Percentiles rank a stretch among this genome's conserved stretches.
These are phyloP conservation scores for Tulasnella sp. DNA, from an alignment of 768 basidiomycete genomes.

Conservation along the genomic window DNA sequence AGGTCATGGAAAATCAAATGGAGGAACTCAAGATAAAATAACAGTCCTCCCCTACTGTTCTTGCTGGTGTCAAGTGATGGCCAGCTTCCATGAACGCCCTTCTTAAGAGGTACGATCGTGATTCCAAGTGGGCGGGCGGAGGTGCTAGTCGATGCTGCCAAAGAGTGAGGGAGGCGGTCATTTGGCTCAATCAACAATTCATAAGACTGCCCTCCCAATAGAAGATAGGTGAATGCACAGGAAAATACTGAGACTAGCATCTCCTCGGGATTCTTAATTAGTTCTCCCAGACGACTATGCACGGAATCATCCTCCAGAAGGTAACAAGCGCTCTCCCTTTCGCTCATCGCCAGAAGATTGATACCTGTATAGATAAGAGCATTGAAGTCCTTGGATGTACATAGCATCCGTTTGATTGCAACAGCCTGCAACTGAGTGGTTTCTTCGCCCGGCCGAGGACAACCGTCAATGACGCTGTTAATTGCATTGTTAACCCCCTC, in stretches of 20 bases:
- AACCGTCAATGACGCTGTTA: no score
- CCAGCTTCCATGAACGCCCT: neutral
- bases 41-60: no score
- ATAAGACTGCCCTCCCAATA: neutral
- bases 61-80: no score
- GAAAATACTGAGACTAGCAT: neutral
- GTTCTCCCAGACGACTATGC: neutral
- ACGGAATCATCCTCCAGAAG: neutral
- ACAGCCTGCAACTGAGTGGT: neutral
- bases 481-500: no score
- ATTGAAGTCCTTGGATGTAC: neutral
- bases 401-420: neutral
- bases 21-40: no score
- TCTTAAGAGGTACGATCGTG: neutral
- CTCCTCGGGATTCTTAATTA: neutral
- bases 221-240: neutral
- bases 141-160: no score
- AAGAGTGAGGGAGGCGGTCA: neutral
- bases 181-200: neutral
- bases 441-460: neutral
- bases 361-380: neutral
- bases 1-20: no score
- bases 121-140: no score
- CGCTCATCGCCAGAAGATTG: neutral
- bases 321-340: neutral